Base-by-base conservation (phyloP, 2,329 filamentous ascomycete species). In the Colletotrichum siamense region DNA sequence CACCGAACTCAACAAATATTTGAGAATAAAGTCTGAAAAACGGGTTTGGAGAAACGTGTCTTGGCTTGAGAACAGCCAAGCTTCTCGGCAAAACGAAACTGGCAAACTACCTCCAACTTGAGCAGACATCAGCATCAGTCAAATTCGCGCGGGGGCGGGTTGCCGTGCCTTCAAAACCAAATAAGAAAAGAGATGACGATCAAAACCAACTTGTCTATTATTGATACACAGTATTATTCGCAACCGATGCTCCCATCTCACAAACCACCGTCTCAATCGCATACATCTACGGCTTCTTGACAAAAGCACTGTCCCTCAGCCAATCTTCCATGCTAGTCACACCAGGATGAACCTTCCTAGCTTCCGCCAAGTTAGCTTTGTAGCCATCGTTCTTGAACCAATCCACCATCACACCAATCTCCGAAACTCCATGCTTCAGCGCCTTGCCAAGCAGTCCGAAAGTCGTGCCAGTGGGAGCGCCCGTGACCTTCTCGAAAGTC, bases 371-470 rank as follows among this genome's bases (percentile, higher is more conserved):
- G 16, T 64, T 55, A 6, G 65, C 55, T n/a, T 73, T 69, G 71
- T 63, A 73, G 28, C 57, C 71, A 9, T 69, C 57, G 2, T 69
- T 16, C 65, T 69, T 73, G 57, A 73, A 73, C 65, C 65, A 73
- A 4, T 64, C 57, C 8, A 64, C 71, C 65, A 73, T 69, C 18
- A 69, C 32, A 4, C 57, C 39, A 9, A 64, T n/a, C 12, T 73
- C 65, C 10, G 30, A 32, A 8, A 61, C 59, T 5, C 71, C 66
- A 28, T 32, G 39, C 59, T 70, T 65, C 32, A 61, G 34, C 10
- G 44, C 59, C 34, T 74, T 70, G 24, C 71, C 57, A 8, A 74
- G 39, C 10, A 74, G 12, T n/a, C 59, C 66, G 8, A 64, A 28
- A 2, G 44, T 70, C 8, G 59, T 74, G 3, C 30, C 57, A 24